Evolutionary conservation across 2,329 filamentous ascomycete genomes (phyloP).

Genomic region (Aspergillus uvarum): DNA sequence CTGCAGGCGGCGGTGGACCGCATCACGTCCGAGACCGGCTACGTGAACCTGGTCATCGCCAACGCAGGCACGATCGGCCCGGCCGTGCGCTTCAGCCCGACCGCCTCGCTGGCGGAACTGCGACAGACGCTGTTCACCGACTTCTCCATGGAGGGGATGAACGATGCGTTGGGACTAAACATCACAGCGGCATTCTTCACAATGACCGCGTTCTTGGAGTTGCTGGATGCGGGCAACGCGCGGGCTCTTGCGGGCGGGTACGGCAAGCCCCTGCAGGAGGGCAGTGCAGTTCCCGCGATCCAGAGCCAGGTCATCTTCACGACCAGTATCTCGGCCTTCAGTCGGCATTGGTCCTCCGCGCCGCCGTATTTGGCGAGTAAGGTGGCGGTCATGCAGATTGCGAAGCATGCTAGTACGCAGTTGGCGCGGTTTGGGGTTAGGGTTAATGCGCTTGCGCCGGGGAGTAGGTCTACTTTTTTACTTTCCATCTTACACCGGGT

Average conservation of each 20-base stretch:
- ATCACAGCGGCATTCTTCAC: slow-evolving; percentile 34
- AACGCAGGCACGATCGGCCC: slow-evolving; percentile 51
- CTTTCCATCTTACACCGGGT: too few species aligned
- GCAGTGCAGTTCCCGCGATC: background rate
- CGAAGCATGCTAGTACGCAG: slow-evolving; percentile 19
- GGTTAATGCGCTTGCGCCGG: slow-evolving; percentile 25
- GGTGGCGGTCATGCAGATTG: slow-evolving; percentile 20
- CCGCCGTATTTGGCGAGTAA: slow-evolving; percentile 25
- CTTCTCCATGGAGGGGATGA: slow-evolving; percentile 27
- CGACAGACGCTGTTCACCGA: slow-evolving; percentile 2
- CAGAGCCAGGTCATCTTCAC: slow-evolving; percentile 30
- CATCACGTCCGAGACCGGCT: slow-evolving; percentile 45
- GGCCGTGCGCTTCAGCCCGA: background rate
- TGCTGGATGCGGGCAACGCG: slow-evolving; percentile 37
- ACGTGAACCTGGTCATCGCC: slow-evolving; percentile 53
- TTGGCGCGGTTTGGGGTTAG: slow-evolving; percentile 19
- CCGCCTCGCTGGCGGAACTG: background rate
- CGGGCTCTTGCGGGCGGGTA: slow-evolving; percentile 1
- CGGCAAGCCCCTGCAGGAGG: background rate
- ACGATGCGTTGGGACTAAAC: slow-evolving; percentile 29
- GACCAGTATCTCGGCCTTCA: slow-evolving; percentile 23
- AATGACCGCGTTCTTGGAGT: slow-evolving; percentile 32
- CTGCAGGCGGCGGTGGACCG: slow-evolving; percentile 43
- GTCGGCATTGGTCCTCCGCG: slow-evolving; percentile 19
- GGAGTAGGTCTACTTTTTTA: slow-evolving; percentile 15